Evolutionary conservation across 116 monocot genomes (phyloP).

Genomic region (Papilionanthe hybrid): DNA sequence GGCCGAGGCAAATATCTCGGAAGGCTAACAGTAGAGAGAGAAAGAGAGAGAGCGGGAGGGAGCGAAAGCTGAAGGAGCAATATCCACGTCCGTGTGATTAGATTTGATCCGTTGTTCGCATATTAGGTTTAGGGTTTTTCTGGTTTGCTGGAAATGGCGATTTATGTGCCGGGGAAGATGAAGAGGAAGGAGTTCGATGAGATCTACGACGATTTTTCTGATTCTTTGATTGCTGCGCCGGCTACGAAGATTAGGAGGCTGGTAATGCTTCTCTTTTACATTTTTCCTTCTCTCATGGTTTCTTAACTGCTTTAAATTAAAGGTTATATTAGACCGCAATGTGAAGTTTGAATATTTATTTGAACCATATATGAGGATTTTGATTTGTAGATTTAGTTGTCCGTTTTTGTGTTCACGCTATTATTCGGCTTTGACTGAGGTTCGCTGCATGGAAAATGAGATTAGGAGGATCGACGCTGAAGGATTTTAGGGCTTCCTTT

Average conservation of each 20-base stretch:
- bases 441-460: neutral
- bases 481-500: neutral
- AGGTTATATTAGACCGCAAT: neutral
- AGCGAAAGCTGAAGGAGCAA: neutral
- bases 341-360: neutral
- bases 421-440: neutral
- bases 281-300: neutral
- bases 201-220: conserved; percentile 18
- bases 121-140: neutral
- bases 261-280: conserved; percentile 4
- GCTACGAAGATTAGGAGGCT: conserved; percentile 27
- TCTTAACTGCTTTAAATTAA: neutral
- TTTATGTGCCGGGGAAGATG: conserved; percentile 13
- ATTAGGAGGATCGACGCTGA: neutral
- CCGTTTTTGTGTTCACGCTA: neutral
- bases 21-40: neutral
- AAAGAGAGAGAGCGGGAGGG: neutral
- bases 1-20: neutral
- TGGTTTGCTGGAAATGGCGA: conserved; percentile 1
- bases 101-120: neutral
- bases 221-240: conserved; percentile 15
- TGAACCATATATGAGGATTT: neutral
- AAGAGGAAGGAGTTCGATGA: conserved; percentile 25
- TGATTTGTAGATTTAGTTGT: neutral
- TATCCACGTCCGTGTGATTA: neutral